A percentile compares a stretch with the other conserved stretches of the same genome.
Evolutionary conservation across 106 monocot species (phyloP).

Genomic region (Cymbidium sinense): DNA sequence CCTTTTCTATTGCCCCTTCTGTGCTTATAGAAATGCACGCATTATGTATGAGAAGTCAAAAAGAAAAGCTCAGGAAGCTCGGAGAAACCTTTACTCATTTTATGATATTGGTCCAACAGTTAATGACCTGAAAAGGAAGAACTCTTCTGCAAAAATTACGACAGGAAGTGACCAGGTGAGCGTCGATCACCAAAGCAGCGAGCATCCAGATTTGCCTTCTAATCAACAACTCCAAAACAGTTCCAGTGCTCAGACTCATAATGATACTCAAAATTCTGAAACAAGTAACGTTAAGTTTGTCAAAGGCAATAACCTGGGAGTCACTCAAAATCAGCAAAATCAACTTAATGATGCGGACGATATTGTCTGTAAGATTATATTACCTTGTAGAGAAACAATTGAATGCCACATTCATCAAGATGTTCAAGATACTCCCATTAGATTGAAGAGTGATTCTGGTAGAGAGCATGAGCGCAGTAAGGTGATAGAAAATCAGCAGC

Average conservation of each 20-base stretch:
- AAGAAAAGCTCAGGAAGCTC: conserved; percentile 16
- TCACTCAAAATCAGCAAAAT: conserved; percentile 3
- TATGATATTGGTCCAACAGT: conserved; percentile 7
- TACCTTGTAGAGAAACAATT: neutral
- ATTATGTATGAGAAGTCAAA: conserved; percentile 30
- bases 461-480: neutral
- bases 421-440: neutral
- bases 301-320: neutral
- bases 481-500: conserved; percentile 6
- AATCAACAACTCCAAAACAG: neutral
- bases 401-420: neutral
- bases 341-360: neutral
- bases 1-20: conserved; percentile 56
- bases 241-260: neutral
- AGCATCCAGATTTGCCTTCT: neutral
- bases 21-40: conserved; percentile 37
- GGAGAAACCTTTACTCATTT: conserved; percentile 30
- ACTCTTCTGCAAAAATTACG: neutral
- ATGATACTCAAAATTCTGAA: neutral
- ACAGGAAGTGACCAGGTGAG: neutral
- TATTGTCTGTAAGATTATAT: neutral
- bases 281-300: neutral
- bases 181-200: neutral
- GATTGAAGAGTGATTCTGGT: neutral
- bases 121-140: neutral